Conservation (phyloP, 1,284 basidiomycete species). For the Ceratobasidium theobromae region DNA sequence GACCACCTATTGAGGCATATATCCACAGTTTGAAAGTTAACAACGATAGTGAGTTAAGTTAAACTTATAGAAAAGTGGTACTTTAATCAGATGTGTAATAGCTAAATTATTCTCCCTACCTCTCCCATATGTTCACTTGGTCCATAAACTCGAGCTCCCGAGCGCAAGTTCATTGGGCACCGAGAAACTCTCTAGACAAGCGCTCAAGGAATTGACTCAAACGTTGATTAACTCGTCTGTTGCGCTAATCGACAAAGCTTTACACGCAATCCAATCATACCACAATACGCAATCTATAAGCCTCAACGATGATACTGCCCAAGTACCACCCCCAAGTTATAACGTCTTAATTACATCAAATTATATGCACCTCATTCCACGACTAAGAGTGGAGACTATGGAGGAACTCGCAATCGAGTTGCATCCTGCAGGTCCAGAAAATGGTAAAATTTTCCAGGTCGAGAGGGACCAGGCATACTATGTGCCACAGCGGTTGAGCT, state of each 20-base stretch:
- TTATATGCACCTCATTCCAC: constrained; percentile 81
- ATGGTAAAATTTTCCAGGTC: constrained; percentile 49
- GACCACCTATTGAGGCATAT: constrained; percentile 32
- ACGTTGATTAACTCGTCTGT: constrained; percentile 71
- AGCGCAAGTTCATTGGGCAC: neutral
- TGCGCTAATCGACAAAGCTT: constrained; percentile 71
- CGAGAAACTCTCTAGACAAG: constrained; percentile 1
- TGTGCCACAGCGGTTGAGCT: constrained; percentile 49
- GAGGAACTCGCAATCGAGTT: too few relatives aligned
- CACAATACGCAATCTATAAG: constrained; percentile 43
- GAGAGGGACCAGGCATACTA: neutral
- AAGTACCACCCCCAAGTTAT: constrained; percentile 59
- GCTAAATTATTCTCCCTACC: constrained; percentile 72
- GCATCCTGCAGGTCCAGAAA: constrained; percentile 46
- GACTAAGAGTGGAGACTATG: constrained; percentile 57
- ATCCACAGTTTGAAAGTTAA: constrained; percentile 25
- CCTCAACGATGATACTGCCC: constrained; percentile 44
- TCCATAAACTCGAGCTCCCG: constrained; percentile 38
- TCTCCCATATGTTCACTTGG: constrained; percentile 67
- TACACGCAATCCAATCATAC: constrained; percentile 63
- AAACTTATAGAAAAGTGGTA: too few relatives aligned
- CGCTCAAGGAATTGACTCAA: constrained; percentile 51
- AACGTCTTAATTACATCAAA: constrained; percentile 81
- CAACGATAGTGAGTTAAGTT: constrained; percentile 31
- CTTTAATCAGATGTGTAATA: too few relatives aligned